These are phyloP conservation scores for Aplosporella prunicola DNA, from an alignment of 2,329 filamentous ascomycete species.

Conservation along the genomic window DNA sequence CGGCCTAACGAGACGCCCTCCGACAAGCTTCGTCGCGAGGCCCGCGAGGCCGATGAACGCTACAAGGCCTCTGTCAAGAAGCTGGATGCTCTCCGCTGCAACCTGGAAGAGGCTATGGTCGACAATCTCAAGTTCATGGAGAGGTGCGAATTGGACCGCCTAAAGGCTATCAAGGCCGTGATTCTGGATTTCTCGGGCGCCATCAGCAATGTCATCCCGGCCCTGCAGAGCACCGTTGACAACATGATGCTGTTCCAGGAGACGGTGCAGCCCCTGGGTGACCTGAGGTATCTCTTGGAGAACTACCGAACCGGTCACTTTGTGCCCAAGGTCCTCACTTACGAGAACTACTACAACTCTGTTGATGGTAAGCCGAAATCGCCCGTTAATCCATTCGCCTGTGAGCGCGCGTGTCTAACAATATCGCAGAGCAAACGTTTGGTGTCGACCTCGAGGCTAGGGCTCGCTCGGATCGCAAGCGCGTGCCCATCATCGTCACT, in stretches of 20 bases:
- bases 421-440: constrained; percentile 70
- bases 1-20: constrained; percentile 89
- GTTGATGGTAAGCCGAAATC: constrained; percentile 63
- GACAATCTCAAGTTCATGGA: constrained; percentile 92
- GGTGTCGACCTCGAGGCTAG: constrained; percentile 95
- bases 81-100: constrained; percentile 83
- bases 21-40: constrained; percentile 80
- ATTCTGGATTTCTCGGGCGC: constrained; percentile 95
- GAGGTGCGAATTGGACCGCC: constrained; percentile 86
- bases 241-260: constrained; percentile 99
- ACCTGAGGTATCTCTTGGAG: constrained; percentile 87
- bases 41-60: constrained; percentile 79
- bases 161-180: constrained; percentile 97
- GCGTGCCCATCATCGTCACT: constrained; percentile 85
- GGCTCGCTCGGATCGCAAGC: constrained; percentile 87
- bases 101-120: constrained; percentile 90
- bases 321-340: constrained; percentile 78
- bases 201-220: constrained; percentile 95
- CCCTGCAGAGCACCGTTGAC: constrained; percentile 88
- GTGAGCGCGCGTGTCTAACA: too few relatives aligned
- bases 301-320: constrained; percentile 95
- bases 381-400: constrained; percentile 11
- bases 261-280: constrained; percentile 86
- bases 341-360: constrained; percentile 98
- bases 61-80: constrained; percentile 83